A percentile compares a stretch with the other conserved stretches of the same genome.
phyloP scores from a whole-genome alignment of 768 basidiomycete species.

The Tulasnella sp. region DNA sequence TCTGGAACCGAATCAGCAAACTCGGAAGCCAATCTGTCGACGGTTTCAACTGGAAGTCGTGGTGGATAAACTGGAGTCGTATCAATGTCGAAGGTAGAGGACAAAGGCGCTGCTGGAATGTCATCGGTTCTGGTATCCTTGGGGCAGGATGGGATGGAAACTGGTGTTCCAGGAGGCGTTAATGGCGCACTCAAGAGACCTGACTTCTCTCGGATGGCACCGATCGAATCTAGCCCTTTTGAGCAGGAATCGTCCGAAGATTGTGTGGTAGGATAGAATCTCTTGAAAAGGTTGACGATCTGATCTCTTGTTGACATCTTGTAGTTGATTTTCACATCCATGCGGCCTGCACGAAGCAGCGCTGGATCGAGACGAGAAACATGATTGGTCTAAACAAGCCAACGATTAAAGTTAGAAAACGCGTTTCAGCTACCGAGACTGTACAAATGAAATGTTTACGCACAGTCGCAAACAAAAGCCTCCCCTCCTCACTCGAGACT shows the following conservation, averaged over 20 bases:
- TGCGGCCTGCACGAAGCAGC: constrained; percentile 42
- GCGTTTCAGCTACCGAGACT: too few relatives aligned
- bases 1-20: constrained; percentile 36
- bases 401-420: not conserved
- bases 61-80: constrained; percentile 10
- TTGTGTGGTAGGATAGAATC: constrained; percentile 35
- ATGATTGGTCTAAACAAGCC: constrained; percentile 35
- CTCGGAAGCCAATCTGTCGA: constrained; percentile 26
- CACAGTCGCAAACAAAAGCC: constrained; percentile 47
- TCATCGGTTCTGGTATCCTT: not conserved
- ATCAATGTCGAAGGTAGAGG: constrained; percentile 5
- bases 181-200: constrained; percentile 7
- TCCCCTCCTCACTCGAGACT: constrained; percentile 46
- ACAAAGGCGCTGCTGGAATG: not conserved
- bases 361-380: constrained; percentile 44
- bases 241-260: not conserved
- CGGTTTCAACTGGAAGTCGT: not conserved
- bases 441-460: constrained; percentile 18
- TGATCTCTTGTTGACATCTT: constrained; percentile 36
- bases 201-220: not conserved
- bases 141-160: not conserved
- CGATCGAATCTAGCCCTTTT: not conserved
- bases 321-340: constrained; percentile 43
- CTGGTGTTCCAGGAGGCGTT: constrained; percentile 2
- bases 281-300: constrained; percentile 35